phyloP scores from a whole-genome alignment of 495 filamentous ascomycete genomes.

The Tricharina praecox region DNA sequence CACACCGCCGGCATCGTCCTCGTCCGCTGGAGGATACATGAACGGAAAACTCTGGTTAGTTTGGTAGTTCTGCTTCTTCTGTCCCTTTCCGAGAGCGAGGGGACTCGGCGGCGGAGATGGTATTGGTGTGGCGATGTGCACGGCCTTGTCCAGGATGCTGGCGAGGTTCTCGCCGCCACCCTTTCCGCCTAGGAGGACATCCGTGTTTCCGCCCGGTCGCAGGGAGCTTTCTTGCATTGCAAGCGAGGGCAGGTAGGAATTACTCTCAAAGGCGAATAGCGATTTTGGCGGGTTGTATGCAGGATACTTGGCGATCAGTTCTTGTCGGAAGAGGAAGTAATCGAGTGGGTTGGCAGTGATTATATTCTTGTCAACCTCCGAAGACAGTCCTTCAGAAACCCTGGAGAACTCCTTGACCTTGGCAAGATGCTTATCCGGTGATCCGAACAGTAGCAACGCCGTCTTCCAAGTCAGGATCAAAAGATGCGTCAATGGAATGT shows the following conservation, averaged over 20 bases:
- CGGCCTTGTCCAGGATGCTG: constrained; percentile 85
- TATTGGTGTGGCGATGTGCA: constrained; percentile 92
- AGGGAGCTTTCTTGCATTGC: constrained; percentile 18
- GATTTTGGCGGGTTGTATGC: constrained; percentile 81
- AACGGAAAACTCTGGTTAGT: constrained; percentile 98
- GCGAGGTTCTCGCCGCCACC: constrained; percentile 29
- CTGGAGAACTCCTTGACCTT: constrained; percentile 50
- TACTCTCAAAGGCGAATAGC: constrained; percentile 71
- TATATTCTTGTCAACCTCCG: constrained; percentile 35
- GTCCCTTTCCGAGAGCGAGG: constrained; percentile 69
- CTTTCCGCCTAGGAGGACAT: constrained; percentile 20
- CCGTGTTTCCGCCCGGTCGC: constrained; percentile 15
- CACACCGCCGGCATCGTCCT: constrained; percentile 74
- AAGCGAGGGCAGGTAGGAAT: constrained; percentile 73
- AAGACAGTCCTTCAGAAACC: constrained; percentile 28
- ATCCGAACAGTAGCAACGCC: constrained; percentile 68
- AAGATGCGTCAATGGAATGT: constrained; percentile 31
- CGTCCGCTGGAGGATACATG: constrained; percentile 59
- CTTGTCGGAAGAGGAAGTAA: constrained; percentile 89
- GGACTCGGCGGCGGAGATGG: constrained; percentile 95
- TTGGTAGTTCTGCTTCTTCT: constrained; percentile 98
- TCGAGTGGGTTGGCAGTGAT: constrained; percentile 89
- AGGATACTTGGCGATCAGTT: constrained; percentile 97
- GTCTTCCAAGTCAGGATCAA: constrained; percentile 83
- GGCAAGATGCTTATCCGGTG: constrained; percentile 45